Evolutionary conservation across 768 basidiomycete species (phyloP).

Genomic region (Pleurotus djamor): DNA sequence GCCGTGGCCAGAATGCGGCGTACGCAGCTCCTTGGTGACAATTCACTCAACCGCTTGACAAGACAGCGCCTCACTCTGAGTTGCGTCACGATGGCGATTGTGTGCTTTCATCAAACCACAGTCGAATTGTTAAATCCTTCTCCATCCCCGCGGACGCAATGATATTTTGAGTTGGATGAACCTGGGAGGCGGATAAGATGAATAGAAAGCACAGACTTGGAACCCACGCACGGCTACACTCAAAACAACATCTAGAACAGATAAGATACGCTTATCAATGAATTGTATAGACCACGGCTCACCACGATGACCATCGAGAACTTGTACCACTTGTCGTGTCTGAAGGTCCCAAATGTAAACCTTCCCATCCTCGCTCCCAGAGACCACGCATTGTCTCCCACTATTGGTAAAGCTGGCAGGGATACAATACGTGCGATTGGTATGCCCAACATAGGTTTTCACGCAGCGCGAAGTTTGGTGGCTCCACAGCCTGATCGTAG

Average conservation of each 20-base stretch:
- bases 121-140: conserved; percentile 78
- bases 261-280: not conserved
- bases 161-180: conserved; percentile 70
- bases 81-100: too few species aligned
- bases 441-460: conserved; percentile 89
- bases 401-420: conserved; percentile 65
- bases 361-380: conserved; percentile 90
- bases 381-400: conserved; percentile 73
- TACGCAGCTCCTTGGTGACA: too few species aligned
- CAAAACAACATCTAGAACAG: conserved; percentile 56
- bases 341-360: conserved; percentile 91
- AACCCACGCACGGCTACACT: conserved; percentile 73
- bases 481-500: conserved; percentile 93
- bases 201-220: conserved; percentile 21
- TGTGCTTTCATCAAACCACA: conserved; percentile 65
- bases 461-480: conserved; percentile 88
- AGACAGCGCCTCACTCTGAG: too few species aligned
- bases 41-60: too few species aligned
- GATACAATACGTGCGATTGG: conserved; percentile 83
- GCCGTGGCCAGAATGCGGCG: too few species aligned
- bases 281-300: conserved; percentile 6
- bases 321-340: conserved; percentile 70
- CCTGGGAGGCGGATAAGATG: too few species aligned
- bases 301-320: conserved; percentile 83
- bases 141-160: conserved; percentile 92